Conservation (phyloP, 768 basidiomycete species). For the Stropharia rugosoannulata region DNA sequence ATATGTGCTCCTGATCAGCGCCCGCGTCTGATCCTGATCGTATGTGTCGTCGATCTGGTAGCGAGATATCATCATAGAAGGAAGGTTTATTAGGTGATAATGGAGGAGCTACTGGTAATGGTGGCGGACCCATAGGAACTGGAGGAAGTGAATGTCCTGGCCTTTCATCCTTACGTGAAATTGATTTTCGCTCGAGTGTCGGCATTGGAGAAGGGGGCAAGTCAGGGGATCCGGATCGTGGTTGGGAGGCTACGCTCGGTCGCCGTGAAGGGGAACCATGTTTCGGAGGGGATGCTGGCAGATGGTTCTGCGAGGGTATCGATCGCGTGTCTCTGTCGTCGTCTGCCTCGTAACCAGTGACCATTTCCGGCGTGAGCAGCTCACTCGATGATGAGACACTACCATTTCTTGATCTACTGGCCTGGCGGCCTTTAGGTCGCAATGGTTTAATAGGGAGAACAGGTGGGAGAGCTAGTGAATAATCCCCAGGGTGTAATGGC, state of each 20-base stretch:
- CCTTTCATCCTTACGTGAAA: conserved; percentile 28
- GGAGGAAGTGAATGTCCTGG: conserved; percentile 26
- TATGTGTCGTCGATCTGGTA: conserved; percentile 28
- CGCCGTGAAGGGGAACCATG: conserved; percentile 40
- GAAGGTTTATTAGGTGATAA: conserved; percentile 43
- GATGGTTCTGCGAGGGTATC: conserved; percentile 41
- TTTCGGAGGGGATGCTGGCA: conserved; percentile 17
- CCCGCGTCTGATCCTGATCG: conserved; percentile 53
- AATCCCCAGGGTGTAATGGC: conserved; percentile 23
- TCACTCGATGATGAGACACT: conserved; percentile 75
- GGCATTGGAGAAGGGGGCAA: conserved; percentile 37
- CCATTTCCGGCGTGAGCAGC: conserved; percentile 45
- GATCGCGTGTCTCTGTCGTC: conserved; percentile 52
- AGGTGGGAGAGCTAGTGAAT: conserved; percentile 20
- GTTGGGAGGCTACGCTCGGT: conserved; percentile 24
- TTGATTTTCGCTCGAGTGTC: conserved; percentile 19
- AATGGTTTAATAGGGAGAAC: conserved; percentile 47
- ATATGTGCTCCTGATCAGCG: conserved; percentile 43
- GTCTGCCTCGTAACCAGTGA: conserved; percentile 74
- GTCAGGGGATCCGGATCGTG: conserved; percentile 12
- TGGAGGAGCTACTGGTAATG: conserved; percentile 33
- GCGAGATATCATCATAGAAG: conserved; percentile 36
- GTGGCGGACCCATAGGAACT: conserved; percentile 6
- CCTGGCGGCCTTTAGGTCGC: conserved; percentile 44
- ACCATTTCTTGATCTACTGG: conserved; percentile 56